Percentiles rank a stretch among this genome's conserved stretches.
phyloP scores from a whole-genome alignment of 202 grass and related monocot genomes.

The Saccharum hybrid region DNA sequence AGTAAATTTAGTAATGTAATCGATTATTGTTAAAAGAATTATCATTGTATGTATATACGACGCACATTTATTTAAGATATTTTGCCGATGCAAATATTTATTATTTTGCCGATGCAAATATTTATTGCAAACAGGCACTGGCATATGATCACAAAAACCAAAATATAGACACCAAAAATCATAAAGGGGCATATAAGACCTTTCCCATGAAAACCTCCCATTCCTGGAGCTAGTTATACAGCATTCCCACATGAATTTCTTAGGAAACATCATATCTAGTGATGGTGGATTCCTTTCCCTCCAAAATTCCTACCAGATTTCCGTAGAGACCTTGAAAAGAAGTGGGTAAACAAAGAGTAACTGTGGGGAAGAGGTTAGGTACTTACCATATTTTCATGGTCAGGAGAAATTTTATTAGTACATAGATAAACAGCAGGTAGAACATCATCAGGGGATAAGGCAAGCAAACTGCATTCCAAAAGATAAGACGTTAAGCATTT shows the following conservation, averaged over 20 bases:
- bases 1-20: no score
- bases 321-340: background rate
- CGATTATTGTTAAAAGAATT: no score
- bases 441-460: slow-evolving; percentile 85
- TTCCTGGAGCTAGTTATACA: no score
- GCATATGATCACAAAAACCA: no score
- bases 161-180: no score
- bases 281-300: background rate
- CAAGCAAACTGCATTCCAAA: slow-evolving; percentile 83
- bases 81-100: no score
- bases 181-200: no score
- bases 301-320: background rate
- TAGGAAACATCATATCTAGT: slow-evolving; percentile 33
- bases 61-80: no score
- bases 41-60: no score
- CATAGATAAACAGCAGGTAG: slow-evolving; percentile 94
- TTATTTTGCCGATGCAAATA: no score
- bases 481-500: slow-evolving; percentile 44
- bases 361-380: background rate
- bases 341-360: slow-evolving; percentile 16
- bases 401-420: slow-evolving; percentile 87
- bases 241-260: slow-evolving; percentile 22
- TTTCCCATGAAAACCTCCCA: no score
- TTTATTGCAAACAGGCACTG: no score
- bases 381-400: slow-evolving; percentile 95